phyloP scores from a whole-genome alignment of 805 yeast species.

The Ogataea ramenticola region DNA sequence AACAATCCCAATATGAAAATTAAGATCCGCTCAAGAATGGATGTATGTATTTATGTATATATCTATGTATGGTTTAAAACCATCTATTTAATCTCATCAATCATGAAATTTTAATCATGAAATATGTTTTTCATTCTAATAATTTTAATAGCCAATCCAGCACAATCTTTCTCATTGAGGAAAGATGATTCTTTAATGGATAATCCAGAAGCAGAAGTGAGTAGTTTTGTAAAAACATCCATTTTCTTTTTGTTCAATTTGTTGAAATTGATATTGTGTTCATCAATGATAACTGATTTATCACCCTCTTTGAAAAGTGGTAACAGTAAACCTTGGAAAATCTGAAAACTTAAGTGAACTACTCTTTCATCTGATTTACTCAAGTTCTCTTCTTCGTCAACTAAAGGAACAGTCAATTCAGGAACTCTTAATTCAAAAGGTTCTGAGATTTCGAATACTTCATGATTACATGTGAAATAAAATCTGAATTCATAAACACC shows the following conservation, averaged over 20 bases:
- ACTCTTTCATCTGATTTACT: slow-evolving; percentile 10
- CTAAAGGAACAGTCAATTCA: slow-evolving; percentile 26
- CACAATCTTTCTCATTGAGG: slow-evolving; percentile 29
- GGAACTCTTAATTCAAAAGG: slow-evolving; percentile 56
- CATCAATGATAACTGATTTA: background rate
- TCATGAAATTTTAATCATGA: slow-evolving; percentile 2
- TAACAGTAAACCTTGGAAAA: slow-evolving; percentile 28
- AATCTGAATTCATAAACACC: slow-evolving; percentile 73
- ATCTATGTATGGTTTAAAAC: too few relatives aligned
- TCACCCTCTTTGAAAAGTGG: slow-evolving; percentile 17
- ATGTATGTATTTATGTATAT: too few relatives aligned
- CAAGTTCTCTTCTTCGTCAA: background rate
- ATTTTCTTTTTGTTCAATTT: slow-evolving; percentile 16
- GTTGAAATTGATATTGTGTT: background rate
- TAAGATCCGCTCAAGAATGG: too few relatives aligned
- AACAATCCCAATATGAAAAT: too few relatives aligned
- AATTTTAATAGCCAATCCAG: slow-evolving; percentile 18
- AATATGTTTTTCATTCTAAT: slow-evolving; percentile 19
- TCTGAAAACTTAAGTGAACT: slow-evolving; percentile 22
- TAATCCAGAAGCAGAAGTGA: slow-evolving; percentile 21
- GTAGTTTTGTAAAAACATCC: slow-evolving; percentile 10
- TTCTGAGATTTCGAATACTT: slow-evolving; percentile 55
- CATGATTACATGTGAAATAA: slow-evolving; percentile 60
- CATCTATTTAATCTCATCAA: too few relatives aligned
- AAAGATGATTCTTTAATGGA: slow-evolving; percentile 36